Base-by-base conservation (phyloP, 2,329 filamentous ascomycete species). In the Didymella segeticola region DNA sequence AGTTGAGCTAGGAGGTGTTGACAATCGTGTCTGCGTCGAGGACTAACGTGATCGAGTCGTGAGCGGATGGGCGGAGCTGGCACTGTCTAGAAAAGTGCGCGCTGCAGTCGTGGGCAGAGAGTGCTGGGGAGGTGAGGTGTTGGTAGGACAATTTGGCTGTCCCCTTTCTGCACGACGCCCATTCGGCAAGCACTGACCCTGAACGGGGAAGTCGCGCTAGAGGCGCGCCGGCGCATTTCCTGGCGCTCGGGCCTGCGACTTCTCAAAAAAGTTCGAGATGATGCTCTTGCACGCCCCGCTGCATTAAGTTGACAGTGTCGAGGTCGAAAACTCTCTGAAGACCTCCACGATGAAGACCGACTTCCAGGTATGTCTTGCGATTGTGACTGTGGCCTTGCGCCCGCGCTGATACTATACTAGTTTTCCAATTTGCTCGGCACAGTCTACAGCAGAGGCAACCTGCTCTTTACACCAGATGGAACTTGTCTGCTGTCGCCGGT, bases 361-460 rank as follows among this genome's bases (percentile, higher is more conserved):
- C 79, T 99, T 98, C 78, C 96, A 95, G 87, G 93, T 96, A 25
- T 4, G 47, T 30, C 19, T 12, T 19, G 53, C 47, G 78, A 60
- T 76, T 48, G 37, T 15, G 5, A 30, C 33, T 42, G 15, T 53
- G 37, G 19, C n/a, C 8, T 31, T 17, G n/a, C 17, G 26, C n/a
- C 23, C 1, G 25, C 15, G 34, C 65, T 79, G 52, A 78, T 56
- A 8, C 8, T 12, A n/a, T 19, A n/a, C 2, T 70, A 97, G 93
- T 99, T 99, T 80, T 96, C 93, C 75, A 99, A 98, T 79, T 85
- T 99, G 75, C 86, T 99, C 71, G 96, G 95, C 74, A 99, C 95
- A 66, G 95, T 99, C 73, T 99, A 98, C 82, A 91, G 92, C 80
- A 91, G 93, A 85, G 95, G 96, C 78, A 99, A 98, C 76, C 85